Base-by-base conservation (phyloP, 225 moss, liverwort and hornwort genomes). In the Sphagnum contortum region DNA sequence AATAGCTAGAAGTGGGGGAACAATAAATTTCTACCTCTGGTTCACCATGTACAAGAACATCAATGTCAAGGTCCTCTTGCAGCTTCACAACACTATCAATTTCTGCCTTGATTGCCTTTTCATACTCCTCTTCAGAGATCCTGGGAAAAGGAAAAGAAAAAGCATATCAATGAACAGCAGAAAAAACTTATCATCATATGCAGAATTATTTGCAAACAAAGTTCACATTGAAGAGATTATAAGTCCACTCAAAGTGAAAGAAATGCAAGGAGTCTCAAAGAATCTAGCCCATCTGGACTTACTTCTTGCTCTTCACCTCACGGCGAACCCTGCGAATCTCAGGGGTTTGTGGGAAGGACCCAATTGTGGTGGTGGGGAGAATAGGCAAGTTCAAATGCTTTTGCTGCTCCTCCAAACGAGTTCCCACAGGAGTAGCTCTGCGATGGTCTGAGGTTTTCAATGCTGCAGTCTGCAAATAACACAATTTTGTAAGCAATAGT, bases 41-140 rank as follows among this genome's bases (percentile, higher is more conserved):
- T 71, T 93, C 93, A 9, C 93, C 93, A 67, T 93, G 93, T 54
- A 93, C 93, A 59, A 93, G 73, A 13, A 93, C 93, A 67, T 93
- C 93, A 50, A 93, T 80, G 74, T 88, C 93, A 63, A 93, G 78
- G 49, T 79, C 83, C 69, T 93, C 93, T 69, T 93, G 93, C 64
- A 93, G 78, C 73, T 93, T 85, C 71, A 93, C 93, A 6, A 93
- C 93, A 64, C 73, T 87, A 48, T 81, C 84, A 67, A 90, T 93
- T 74, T 93, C 93, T n/a, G 81, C 73, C 78, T 90, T 70, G 47
- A 93, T 93, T 29, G 90, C 90, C 79, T 79, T 90, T 69, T 86
- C 79, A 54, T 93, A 93, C 13, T 93, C 90, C 60, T 76, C 79
- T 79, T 90, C 93, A 10, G 93, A 82, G 2, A 93, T 79, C 88